These are phyloP conservation scores for Exophiala viscosa DNA, from an alignment of 2,329 filamentous ascomycete species.

Conservation along the genomic window DNA sequence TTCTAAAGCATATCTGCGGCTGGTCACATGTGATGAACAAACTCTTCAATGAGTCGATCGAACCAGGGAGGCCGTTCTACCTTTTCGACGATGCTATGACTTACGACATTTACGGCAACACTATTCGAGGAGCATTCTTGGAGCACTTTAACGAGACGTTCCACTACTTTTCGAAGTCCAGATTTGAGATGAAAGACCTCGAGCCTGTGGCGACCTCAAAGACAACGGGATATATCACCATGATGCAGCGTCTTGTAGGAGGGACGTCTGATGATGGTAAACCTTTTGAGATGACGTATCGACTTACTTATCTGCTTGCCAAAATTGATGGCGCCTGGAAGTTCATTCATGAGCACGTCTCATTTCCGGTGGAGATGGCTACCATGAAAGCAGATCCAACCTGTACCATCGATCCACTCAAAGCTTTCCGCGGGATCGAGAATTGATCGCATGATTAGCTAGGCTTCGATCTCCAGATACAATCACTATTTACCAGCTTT, in stretches of 20 bases:
- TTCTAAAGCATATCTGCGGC: not conserved
- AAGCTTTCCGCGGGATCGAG: conserved; percentile 18
- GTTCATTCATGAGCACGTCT: conserved; percentile 6
- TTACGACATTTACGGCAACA: conserved; percentile 1
- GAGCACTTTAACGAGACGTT: not conserved
- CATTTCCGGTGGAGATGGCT: not conserved
- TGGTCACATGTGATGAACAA: conserved; percentile 4
- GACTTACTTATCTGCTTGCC: not conserved
- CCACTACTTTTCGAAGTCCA: not conserved
- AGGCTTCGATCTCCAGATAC: too few relatives aligned
- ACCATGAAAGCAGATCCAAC: not conserved
- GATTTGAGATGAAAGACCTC: not conserved
- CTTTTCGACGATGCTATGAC: not conserved
- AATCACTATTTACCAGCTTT: too few relatives aligned
- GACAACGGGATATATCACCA: not conserved
- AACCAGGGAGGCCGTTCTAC: conserved; percentile 1
- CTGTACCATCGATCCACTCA: conserved; percentile 27
- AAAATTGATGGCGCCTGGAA: conserved; percentile 4
- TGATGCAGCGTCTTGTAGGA: not conserved
- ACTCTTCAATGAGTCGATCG: not conserved
- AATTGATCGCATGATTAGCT: not conserved
- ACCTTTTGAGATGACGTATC: conserved; percentile 1
- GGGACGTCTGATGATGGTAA: not conserved
- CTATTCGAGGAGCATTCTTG: not conserved
- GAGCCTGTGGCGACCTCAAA: not conserved